Evolutionary conservation across 2,329 filamentous ascomycete genomes (phyloP), one percentile per base, ranked within the genome.

Genomic region (Penicillium frequentans): DNA sequence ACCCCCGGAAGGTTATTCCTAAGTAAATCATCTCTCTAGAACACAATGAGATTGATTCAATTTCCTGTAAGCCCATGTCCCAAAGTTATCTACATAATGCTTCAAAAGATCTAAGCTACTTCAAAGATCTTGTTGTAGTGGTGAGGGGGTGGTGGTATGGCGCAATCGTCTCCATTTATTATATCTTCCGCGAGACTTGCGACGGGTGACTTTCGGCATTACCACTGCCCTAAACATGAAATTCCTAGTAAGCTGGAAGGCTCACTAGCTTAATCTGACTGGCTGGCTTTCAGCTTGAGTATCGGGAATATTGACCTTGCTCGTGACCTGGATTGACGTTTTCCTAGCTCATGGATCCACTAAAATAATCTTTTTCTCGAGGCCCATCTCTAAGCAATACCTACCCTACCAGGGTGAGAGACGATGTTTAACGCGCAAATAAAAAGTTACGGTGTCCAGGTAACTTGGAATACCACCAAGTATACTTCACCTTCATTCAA

Each of bases 141-240:
- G 9, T 39, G 48, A 50, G 48, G 48, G 48, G 48, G 33, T 39
- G 14, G 47, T 35, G 31, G 39, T 39, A 50, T 50, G 33, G 48
- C 48, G 48, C 48, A 42, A 50, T 50, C 37, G 35, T 50, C 33
- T 39, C 48, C 48, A 42, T 39, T 27, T 50, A 50, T 50, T 50
- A 37, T 50, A 50, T 50, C 48, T 50, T 50, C 48, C 48, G 33
- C 48, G 16, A 50, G 37, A 50, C 33, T 33, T 24, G 16, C 33
- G 23, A 50, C 48, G 21, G 21, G 29, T 33, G 23, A 26, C 23
- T 24, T 23, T 19, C 23, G 39, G 39, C 19, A 42, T 50, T 35
- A 6, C 1, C 27, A 16, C 7, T 13, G 23, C 14, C 21, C 21
- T 31, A 11, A 8, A 39, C 16, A 35, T 37, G 14, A 26, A 27